phyloP scores from a whole-genome alignment of 1,139 yeast species.

The Waltiozyma sp. region DNA sequence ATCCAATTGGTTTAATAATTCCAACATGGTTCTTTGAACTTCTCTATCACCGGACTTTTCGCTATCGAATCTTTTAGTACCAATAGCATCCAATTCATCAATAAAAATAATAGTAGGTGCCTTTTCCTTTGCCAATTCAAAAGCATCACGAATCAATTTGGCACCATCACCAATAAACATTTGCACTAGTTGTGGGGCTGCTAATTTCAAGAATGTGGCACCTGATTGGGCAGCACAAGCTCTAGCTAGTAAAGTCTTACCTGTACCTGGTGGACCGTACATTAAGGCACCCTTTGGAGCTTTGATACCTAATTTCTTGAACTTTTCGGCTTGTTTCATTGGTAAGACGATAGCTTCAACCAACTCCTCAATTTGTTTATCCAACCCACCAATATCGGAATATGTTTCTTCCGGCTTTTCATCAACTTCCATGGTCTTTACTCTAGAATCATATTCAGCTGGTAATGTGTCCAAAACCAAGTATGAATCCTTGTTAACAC shows the following conservation, averaged over 20 bases:
- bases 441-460: slow-evolving; percentile 94
- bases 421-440: slow-evolving; percentile 98
- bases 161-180: slow-evolving; percentile 99
- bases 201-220: slow-evolving; percentile 92
- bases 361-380: slow-evolving; percentile 93
- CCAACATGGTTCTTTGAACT: slow-evolving; percentile 98
- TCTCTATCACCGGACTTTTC: slow-evolving; percentile 98
- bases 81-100: slow-evolving; percentile 52
- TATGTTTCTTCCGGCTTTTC: slow-evolving; percentile 97
- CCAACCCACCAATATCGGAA: slow-evolving; percentile 95
- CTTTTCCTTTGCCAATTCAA: slow-evolving; percentile 96
- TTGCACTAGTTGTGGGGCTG: slow-evolving; percentile 97
- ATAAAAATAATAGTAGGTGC: slow-evolving; percentile 81
- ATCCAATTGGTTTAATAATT: slow-evolving; percentile 88
- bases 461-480: slow-evolving; percentile 89
- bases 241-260: slow-evolving; percentile 91
- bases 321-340: slow-evolving; percentile 96
- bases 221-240: slow-evolving; percentile 99
- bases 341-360: slow-evolving; percentile 98
- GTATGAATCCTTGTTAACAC: slow-evolving; percentile 95
- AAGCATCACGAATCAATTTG: slow-evolving; percentile 93
- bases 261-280: slow-evolving; percentile 99
- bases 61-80: slow-evolving; percentile 95
- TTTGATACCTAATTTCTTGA: slow-evolving; percentile 82
- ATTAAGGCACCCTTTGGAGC: slow-evolving; percentile 97